These are phyloP conservation scores for Gracilariopsis chorda DNA, from an alignment of 23 red algal genomes.

Conservation along the genomic window DNA sequence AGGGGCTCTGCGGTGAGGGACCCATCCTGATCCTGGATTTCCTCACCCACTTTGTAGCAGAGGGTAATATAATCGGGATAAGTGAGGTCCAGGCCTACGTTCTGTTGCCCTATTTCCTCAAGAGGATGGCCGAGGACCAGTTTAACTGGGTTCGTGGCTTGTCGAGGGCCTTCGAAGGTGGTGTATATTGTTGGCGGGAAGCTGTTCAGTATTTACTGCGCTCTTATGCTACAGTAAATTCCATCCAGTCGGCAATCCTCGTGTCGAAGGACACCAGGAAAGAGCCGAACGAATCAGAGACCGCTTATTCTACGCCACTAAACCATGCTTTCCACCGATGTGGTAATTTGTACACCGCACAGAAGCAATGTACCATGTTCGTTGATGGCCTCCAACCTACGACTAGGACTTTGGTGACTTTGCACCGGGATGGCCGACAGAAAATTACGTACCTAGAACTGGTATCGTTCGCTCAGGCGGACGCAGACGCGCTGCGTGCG, in stretches of 20 bases:
- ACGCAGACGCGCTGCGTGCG: not conserved
- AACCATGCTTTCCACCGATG: not conserved
- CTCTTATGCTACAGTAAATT: not conserved
- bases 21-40: not conserved
- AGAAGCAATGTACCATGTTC: not conserved
- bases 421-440: not conserved
- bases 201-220: not conserved
- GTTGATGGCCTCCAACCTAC: not conserved
- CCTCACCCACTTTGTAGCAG: too few relatives aligned
- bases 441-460: not conserved
- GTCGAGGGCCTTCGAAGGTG: not conserved
- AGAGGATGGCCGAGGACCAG: not conserved
- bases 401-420: not conserved
- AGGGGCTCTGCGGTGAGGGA: not conserved
- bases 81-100: not conserved
- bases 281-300: not conserved
- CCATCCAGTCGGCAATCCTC: not conserved
- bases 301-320: too few relatives aligned
- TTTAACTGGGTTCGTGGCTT: not conserved
- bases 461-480: not conserved
- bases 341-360: not conserved
- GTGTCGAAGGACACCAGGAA: not conserved
- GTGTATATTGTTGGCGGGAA: not conserved
- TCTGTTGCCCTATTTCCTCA: not conserved
- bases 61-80: not conserved